Conservation (phyloP, 2,329 filamentous ascomycete species). For the Venturia aucupariae region DNA sequence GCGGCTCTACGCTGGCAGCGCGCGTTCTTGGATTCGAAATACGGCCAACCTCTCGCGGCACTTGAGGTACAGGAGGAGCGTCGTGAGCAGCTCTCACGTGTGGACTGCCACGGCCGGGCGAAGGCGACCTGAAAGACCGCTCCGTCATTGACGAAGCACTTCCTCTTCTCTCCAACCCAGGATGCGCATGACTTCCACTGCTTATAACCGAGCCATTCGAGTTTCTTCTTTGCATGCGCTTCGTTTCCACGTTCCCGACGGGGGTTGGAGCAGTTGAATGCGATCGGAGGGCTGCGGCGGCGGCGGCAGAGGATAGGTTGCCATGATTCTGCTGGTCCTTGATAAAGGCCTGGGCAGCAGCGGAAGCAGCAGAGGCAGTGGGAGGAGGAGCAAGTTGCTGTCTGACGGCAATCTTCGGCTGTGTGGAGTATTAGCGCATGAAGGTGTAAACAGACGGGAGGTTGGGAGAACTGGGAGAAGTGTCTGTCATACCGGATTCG, state of each 20-base stretch:
- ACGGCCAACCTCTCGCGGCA: constrained; percentile 42
- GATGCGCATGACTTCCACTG: constrained; percentile 35
- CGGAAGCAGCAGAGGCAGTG: constrained; percentile 65
- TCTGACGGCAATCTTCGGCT: constrained; percentile 8
- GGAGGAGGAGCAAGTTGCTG: constrained; percentile 35
- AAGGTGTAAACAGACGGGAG: neutral
- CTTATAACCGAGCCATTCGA: constrained; percentile 59
- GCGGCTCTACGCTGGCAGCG: constrained; percentile 38
- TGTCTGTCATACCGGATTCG: neutral
- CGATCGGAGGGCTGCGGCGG: constrained; percentile 73
- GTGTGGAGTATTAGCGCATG: neutral
- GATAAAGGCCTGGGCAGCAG: constrained; percentile 73
- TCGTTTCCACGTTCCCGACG: constrained; percentile 77
- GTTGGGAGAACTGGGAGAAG: neutral
- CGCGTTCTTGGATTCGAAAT: constrained; percentile 27
- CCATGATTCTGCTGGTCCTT: constrained; percentile 54
- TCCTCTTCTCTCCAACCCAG: constrained; percentile 33
- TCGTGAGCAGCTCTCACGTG: constrained; percentile 24
- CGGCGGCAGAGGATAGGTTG: constrained; percentile 71
- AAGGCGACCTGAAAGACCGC: constrained; percentile 75
- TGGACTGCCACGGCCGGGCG: constrained; percentile 25
- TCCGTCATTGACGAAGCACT: constrained; percentile 79
- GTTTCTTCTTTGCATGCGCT: constrained; percentile 65
- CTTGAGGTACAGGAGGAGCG: constrained; percentile 65
- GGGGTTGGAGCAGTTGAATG: constrained; percentile 69